Conservation (phyloP, 2,329 filamentous ascomycete species). For the Aspergillus fischeri region DNA sequence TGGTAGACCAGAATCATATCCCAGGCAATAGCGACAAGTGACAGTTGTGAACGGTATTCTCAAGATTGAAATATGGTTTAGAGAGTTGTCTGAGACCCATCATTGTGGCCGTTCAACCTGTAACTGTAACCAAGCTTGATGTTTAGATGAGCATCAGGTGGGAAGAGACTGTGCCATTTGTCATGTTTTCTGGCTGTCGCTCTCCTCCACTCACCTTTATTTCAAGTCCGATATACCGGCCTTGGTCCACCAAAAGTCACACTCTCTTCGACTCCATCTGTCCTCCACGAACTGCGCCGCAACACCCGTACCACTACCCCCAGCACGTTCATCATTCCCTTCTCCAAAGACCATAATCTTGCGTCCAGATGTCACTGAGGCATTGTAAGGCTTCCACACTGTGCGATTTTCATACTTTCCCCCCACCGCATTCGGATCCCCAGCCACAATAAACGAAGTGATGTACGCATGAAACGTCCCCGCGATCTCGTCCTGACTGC, state of each 20-base stretch:
- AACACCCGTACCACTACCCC: constrained; percentile 34
- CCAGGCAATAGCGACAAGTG: background rate
- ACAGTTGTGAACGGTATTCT: too few species aligned
- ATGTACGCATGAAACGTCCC: constrained; percentile 46
- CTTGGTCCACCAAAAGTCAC: constrained; percentile 45
- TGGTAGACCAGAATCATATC: background rate
- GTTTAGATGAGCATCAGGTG: background rate
- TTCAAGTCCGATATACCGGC: constrained; percentile 22
- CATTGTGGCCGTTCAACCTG: background rate
- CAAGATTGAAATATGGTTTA: too few species aligned
- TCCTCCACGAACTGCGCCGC: constrained; percentile 40
- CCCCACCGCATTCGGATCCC: constrained; percentile 41
- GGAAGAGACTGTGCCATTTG: too few species aligned
- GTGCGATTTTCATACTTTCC: constrained; percentile 29
- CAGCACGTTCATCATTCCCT: constrained; percentile 48
- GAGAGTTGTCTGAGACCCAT: background rate
- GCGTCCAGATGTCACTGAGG: constrained; percentile 15
- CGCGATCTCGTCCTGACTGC: constrained; percentile 41
- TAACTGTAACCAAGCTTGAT: background rate
- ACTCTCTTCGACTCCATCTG: constrained; percentile 43
- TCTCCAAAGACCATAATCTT: constrained; percentile 45
- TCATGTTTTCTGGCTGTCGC: too few species aligned
- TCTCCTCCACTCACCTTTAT: background rate
- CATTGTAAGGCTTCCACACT: constrained; percentile 33
- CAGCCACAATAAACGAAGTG: constrained; percentile 46